Conservation (phyloP, 345 rosid genomes). For the Euphorbia tirucalli region DNA sequence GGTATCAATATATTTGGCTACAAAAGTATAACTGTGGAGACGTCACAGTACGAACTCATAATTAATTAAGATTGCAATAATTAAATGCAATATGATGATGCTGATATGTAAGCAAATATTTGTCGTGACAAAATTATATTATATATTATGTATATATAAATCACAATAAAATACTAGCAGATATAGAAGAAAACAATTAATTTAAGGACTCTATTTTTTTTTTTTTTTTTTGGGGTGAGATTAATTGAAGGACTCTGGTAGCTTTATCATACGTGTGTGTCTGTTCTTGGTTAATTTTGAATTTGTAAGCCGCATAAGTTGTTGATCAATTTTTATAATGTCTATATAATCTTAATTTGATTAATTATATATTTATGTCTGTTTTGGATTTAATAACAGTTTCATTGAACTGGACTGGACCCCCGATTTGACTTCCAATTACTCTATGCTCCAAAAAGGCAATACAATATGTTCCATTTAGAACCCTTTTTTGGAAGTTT, state of each 20-base stretch:
- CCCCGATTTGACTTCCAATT: background rate
- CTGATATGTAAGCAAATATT: background rate
- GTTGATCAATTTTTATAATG: background rate
- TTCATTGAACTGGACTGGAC: conserved; percentile 1
- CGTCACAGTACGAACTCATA: conserved; percentile 5
- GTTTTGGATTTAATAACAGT: background rate
- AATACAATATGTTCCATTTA: background rate
- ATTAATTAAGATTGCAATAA: background rate
- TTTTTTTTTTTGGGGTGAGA: no score
- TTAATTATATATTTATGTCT: background rate
- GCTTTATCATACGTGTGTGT: background rate
- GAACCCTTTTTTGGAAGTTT: background rate
- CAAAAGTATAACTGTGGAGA: conserved; percentile 9
- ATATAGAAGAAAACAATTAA: conserved; percentile 5
- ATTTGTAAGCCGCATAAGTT: background rate
- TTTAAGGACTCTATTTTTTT: no score
- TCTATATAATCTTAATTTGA: no score
- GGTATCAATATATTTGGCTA: no score
- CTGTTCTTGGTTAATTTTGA: background rate
- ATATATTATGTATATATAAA: no score
- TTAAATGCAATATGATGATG: background rate
- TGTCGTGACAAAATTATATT: background rate
- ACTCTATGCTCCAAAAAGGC: background rate
- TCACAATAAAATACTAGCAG: background rate
- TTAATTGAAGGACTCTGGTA: no score